Conservation (phyloP, 768 basidiomycete genomes). For the Trametes cinnabarina region DNA sequence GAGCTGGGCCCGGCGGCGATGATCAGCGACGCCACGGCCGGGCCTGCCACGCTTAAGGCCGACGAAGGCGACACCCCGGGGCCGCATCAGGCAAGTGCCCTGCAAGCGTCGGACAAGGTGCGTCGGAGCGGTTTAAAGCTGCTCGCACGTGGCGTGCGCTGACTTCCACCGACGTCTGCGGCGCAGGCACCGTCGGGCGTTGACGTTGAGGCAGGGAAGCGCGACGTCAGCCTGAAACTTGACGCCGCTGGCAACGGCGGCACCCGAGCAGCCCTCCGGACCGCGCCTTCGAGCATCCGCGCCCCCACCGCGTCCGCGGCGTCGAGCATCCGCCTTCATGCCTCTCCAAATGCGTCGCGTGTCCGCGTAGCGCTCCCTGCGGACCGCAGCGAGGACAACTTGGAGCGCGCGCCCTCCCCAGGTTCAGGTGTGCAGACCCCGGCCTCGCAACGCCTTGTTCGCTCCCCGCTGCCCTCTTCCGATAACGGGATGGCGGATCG, state of each 20-base stretch:
- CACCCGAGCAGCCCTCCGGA: neutral
- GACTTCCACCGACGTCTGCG: neutral
- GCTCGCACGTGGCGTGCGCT: neutral
- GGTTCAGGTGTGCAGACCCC: neutral
- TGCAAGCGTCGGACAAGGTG: neutral
- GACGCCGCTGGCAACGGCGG: neutral
- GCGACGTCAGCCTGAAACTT: constrained; percentile 11
- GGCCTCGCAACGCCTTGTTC: neutral
- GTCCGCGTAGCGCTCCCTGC: neutral
- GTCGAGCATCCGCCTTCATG: neutral
- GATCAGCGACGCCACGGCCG: constrained; percentile 14
- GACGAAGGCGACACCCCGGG: neutral
- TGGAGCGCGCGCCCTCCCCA: neutral
- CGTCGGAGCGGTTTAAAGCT: neutral
- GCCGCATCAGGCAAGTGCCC: neutral
- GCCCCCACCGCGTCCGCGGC: neutral
- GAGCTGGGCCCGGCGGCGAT: constrained; percentile 14
- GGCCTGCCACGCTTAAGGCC: neutral
- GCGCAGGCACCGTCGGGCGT: neutral
- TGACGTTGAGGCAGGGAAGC: neutral
- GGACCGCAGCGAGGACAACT: neutral
- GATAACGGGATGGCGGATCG: neutral
- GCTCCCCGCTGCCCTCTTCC: neutral
- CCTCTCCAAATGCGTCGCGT: neutral
- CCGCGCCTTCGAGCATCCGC: neutral